A percentile compares a stretch with the other conserved stretches of the same genome.
Evolutionary conservation across 768 basidiomycete species (phyloP).

Genomic region (Macrolepiota fuliginosa): DNA sequence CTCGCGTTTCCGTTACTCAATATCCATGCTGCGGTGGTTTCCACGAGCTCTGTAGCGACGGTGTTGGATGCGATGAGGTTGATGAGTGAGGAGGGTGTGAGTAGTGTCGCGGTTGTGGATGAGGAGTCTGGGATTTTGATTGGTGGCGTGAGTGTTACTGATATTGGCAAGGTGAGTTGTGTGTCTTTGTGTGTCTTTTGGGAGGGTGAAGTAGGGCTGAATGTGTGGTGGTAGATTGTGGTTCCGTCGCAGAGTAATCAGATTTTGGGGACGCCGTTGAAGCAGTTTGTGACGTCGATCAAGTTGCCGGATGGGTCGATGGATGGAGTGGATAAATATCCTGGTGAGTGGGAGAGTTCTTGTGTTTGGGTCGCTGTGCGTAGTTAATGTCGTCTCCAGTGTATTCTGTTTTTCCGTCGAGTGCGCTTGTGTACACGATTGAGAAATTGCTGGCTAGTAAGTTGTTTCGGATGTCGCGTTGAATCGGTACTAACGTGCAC

Average conservation of each 20-base stretch:
- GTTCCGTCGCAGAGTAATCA: conserved; percentile 81
- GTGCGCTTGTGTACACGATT: conserved; percentile 65
- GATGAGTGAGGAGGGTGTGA: conserved; percentile 86
- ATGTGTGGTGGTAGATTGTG: conserved; percentile 50
- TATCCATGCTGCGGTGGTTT: conserved; percentile 60
- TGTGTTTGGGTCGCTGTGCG: not conserved
- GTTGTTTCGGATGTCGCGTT: conserved; percentile 23
- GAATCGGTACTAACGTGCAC: not conserved
- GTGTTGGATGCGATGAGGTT: conserved; percentile 81
- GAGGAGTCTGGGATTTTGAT: conserved; percentile 59
- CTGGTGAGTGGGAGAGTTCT: conserved; percentile 40
- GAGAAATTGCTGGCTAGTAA: conserved; percentile 81
- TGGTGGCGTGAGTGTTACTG: conserved; percentile 81
- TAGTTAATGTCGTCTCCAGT: conserved; percentile 38
- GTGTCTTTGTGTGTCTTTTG: conserved; percentile 1
- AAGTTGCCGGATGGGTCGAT: conserved; percentile 75
- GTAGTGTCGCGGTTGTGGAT: conserved; percentile 76
- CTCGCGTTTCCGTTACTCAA: conserved; percentile 65
- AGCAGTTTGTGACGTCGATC: conserved; percentile 68
- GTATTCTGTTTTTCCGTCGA: conserved; percentile 69
- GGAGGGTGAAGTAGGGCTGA: not conserved
- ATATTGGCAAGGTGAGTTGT: conserved; percentile 64
- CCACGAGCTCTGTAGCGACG: conserved; percentile 54
- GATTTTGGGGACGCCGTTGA: conserved; percentile 64
- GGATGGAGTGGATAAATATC: conserved; percentile 78